These are phyloP conservation scores for Cryptosporidium meleagridis DNA, from an alignment of 169 alveolate genomes.

Conservation along the genomic window DNA sequence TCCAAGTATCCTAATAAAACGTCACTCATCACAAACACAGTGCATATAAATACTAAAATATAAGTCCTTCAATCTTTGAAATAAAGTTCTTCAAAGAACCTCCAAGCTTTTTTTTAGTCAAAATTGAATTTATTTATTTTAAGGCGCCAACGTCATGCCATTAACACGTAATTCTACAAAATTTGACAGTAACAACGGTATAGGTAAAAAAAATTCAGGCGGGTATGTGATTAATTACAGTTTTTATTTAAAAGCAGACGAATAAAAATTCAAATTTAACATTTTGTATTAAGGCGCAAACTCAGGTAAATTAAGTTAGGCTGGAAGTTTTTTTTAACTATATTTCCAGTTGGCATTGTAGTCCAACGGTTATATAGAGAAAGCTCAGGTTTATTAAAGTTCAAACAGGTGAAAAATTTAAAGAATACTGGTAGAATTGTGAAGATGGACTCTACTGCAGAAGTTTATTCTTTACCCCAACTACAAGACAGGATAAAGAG, in stretches of 20 bases:
- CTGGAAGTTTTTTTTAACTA: not conserved
- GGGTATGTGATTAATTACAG: not conserved
- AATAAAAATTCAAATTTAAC: not conserved
- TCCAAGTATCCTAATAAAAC: conserved; percentile 62
- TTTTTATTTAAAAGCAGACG: not conserved
- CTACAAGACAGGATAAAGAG: conserved; percentile 77
- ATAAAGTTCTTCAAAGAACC: not conserved
- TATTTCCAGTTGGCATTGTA: not conserved
- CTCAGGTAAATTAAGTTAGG: not conserved
- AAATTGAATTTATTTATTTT: not conserved
- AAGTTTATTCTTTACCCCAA: conserved; percentile 66
- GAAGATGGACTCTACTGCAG: conserved; percentile 5
- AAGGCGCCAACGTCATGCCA: conserved; percentile 27
- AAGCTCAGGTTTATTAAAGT: not conserved
- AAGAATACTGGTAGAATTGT: not conserved
- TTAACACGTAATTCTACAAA: conserved; percentile 8
- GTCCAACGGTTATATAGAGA: not conserved
- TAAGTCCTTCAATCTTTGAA: not conserved
- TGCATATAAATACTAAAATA: not conserved
- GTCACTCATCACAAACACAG: not conserved
- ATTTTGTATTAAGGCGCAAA: not conserved
- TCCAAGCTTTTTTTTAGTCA: not conserved
- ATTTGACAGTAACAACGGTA: conserved; percentile 8
- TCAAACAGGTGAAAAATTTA: not conserved
- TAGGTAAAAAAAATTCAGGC: not conserved